Evolutionary conservation across 345 rosid species (phyloP).

Genomic region (Euphorbia pulcherrima): DNA sequence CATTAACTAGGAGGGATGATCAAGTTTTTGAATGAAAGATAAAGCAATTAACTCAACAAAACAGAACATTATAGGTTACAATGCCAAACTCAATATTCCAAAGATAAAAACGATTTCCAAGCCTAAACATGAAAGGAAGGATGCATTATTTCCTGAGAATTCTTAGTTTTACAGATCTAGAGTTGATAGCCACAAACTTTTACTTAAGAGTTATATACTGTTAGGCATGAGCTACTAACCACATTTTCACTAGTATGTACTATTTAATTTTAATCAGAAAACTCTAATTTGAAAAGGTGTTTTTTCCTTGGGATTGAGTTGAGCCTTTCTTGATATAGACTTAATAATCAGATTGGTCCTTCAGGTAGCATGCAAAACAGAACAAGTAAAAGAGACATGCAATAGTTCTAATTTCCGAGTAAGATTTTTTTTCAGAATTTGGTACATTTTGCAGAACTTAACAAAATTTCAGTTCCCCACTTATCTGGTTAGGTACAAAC

Average conservation of each 20-base stretch:
- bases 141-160: not conserved
- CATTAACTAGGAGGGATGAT: not conserved
- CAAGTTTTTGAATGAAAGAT: slow-evolving; percentile 3
- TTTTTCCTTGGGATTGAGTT: not conserved
- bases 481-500: no score
- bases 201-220: not conserved
- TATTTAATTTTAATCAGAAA: not conserved
- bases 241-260: not conserved
- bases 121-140: not conserved
- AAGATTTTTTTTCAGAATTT: not conserved
- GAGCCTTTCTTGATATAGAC: no score
- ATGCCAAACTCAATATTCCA: not conserved
- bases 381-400: not conserved
- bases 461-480: not conserved
- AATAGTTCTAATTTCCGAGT: not conserved
- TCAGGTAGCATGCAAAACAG: not conserved
- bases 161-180: not conserved
- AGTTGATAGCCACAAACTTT: not conserved
- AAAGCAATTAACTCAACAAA: not conserved
- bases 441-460: not conserved
- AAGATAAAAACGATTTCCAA: not conserved
- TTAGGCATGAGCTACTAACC: not conserved
- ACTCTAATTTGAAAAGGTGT: not conserved
- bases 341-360: not conserved
- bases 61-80: not conserved